Evolutionary conservation across 768 basidiomycete species (phyloP).

Genomic region (Rhizopogon roseolus): DNA sequence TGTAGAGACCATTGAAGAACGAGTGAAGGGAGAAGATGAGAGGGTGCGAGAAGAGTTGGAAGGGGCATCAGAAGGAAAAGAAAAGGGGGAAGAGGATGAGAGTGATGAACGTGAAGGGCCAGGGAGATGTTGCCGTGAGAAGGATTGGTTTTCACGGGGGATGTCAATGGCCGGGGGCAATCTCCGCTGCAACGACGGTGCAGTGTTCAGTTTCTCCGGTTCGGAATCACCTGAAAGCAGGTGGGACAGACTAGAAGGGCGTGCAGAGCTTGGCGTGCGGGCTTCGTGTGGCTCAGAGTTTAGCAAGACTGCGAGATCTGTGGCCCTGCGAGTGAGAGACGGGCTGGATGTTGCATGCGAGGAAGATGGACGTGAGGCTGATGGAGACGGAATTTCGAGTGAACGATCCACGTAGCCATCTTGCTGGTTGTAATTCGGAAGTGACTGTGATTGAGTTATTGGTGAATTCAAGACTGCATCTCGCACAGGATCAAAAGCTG

Average conservation of each 20-base stretch:
- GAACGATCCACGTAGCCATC: conserved; percentile 20
- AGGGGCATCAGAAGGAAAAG: conserved; percentile 10
- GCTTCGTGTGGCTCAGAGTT: conserved; percentile 51
- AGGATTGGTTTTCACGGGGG: conserved; percentile 24
- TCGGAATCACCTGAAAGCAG: conserved; percentile 27
- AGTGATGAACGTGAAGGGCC: conserved; percentile 10
- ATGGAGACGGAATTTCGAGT: conserved; percentile 32
- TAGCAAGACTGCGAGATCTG: conserved; percentile 73
- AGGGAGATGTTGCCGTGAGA: conserved; percentile 19
- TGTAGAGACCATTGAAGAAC: conserved; percentile 18
- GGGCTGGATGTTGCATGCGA: conserved; percentile 38
- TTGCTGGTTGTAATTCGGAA: conserved; percentile 19
- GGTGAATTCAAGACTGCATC: conserved; percentile 84
- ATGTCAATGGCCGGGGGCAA: conserved; percentile 28
- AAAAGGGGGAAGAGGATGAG: conserved; percentile 16
- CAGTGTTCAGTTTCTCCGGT: conserved; percentile 18
- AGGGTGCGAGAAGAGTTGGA: conserved; percentile 17
- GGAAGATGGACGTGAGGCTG: conserved; percentile 30
- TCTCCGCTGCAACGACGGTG: conserved; percentile 25
- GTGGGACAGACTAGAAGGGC: conserved; percentile 41
- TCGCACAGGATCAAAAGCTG: conserved; percentile 78
- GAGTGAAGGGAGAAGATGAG: conserved; percentile 26
- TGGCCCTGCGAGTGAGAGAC: conserved; percentile 55
- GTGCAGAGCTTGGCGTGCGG: conserved; percentile 29
- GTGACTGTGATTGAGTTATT: conserved; percentile 40